A percentile compares a stretch with the other conserved stretches of the same genome.
Evolutionary conservation across 768 basidiomycete genomes (phyloP).

Genomic region (Amanita muscaria): DNA sequence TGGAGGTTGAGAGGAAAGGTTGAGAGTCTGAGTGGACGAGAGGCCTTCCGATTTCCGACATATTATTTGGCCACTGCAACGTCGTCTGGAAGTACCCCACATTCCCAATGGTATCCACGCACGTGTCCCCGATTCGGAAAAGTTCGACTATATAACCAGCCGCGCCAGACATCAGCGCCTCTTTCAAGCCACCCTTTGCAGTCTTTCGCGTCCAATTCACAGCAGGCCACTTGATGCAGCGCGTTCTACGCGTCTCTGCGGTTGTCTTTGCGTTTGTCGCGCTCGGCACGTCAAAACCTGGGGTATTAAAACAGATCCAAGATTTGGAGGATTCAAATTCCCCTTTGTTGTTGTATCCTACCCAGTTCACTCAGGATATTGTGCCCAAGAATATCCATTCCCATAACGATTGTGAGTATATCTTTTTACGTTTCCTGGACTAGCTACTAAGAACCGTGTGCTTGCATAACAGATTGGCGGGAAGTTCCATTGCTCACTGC

Average conservation of each 20-base stretch:
- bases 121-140: no score
- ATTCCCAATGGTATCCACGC: no score
- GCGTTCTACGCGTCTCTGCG: not conserved
- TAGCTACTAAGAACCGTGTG: not conserved
- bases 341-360: slow-evolving; percentile 33
- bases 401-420: slow-evolving; percentile 41
- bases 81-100: no score
- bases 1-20: no score
- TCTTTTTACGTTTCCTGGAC: not conserved
- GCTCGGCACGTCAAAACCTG: slow-evolving; percentile 1
- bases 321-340: slow-evolving; percentile 27
- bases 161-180: no score
- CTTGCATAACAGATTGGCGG: slow-evolving; percentile 33
- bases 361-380: slow-evolving; percentile 38
- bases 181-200: no score
- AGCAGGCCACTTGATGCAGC: not conserved
- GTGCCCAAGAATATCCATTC: slow-evolving; percentile 43
- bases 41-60: no score
- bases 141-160: no score
- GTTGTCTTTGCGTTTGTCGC: not conserved
- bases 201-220: no score
- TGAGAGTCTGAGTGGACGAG: no score
- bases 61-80: no score
- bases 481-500: slow-evolving; percentile 42
- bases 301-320: slow-evolving; percentile 7